A percentile compares a stretch with the other conserved stretches of the same genome.
These are phyloP conservation scores for Pharus latifolius DNA, from an alignment of 176 grass and related monocot species.

Conservation along the genomic window DNA sequence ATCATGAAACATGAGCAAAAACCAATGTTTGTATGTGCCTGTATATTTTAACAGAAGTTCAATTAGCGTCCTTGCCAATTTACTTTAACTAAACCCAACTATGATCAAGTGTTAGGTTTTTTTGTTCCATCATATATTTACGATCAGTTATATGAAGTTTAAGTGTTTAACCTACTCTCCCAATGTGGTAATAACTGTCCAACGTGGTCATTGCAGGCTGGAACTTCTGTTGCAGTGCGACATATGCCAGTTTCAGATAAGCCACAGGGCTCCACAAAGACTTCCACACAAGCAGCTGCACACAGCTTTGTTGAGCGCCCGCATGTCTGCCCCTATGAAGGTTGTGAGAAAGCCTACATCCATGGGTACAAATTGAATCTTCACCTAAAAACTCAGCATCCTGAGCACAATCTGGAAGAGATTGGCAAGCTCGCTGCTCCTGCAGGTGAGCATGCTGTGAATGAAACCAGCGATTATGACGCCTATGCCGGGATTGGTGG, in stretches of 20 bases:
- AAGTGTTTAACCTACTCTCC: background rate
- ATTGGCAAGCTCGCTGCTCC: slow-evolving; percentile 15
- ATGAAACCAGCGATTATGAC: slow-evolving; percentile 24
- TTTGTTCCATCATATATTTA: background rate
- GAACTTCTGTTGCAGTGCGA: slow-evolving; percentile 23
- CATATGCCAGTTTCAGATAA: slow-evolving; percentile 28
- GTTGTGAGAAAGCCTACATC: slow-evolving; percentile 81
- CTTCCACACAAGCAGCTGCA: slow-evolving; percentile 8
- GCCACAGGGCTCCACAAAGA: slow-evolving; percentile 20
- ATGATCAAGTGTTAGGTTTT: background rate
- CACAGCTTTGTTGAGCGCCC: slow-evolving; percentile 37
- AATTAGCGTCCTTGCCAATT: background rate
- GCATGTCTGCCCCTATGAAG: slow-evolving; percentile 69
- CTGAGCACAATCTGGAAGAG: slow-evolving; percentile 41
- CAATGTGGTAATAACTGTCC: background rate
- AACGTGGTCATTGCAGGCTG: slow-evolving; percentile 27
- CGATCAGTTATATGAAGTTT: background rate
- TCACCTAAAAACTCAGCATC: slow-evolving; percentile 70
- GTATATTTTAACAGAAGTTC: too few species aligned
- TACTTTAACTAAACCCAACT: background rate
- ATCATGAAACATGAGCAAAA: too few species aligned
- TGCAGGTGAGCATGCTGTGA: slow-evolving; percentile 4
- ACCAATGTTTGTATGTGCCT: too few species aligned
- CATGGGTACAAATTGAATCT: slow-evolving; percentile 86
- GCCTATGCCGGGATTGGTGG: slow-evolving; percentile 22